phyloP scores from a whole-genome alignment of 352 stramenopile genomes.

The Pythium guiyangense region DNA sequence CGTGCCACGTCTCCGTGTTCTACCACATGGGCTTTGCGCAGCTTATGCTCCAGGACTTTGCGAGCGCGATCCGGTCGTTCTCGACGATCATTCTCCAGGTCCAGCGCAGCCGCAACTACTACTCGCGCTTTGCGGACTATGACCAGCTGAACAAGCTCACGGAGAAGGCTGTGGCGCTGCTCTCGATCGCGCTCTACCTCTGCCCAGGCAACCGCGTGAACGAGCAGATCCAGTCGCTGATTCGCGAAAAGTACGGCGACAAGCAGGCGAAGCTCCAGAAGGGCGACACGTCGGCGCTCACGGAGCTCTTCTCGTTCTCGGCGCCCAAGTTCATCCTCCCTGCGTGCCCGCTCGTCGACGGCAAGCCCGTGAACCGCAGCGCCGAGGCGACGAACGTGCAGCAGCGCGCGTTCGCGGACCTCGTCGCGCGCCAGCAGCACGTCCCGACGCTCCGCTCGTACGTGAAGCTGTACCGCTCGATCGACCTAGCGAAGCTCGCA shows the following conservation, averaged over 20 bases:
- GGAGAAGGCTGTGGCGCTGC: slow-evolving; percentile 93
- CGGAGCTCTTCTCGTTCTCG: slow-evolving; percentile 91
- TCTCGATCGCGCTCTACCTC: slow-evolving; percentile 89
- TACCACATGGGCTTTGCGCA: slow-evolving; percentile 98
- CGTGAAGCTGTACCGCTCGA: slow-evolving; percentile 96
- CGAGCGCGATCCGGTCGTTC: slow-evolving; percentile 88
- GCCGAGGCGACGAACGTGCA: slow-evolving; percentile 69
- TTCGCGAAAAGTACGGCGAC: slow-evolving; percentile 94
- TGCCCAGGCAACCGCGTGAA: slow-evolving; percentile 84
- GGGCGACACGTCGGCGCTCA: slow-evolving; percentile 72
- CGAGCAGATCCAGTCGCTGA: slow-evolving; percentile 80
- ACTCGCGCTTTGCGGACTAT: slow-evolving; percentile 89
- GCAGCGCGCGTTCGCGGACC: slow-evolving; percentile 85
- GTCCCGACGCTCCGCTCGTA: slow-evolving; percentile 92
- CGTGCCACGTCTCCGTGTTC: slow-evolving; percentile 92
- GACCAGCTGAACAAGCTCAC: slow-evolving; percentile 95
- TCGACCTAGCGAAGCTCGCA: slow-evolving; percentile 93
- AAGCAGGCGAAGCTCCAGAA: slow-evolving; percentile 87
- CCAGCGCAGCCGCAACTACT: slow-evolving; percentile 88
- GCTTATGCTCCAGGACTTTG: slow-evolving; percentile 97
- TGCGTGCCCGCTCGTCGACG: slow-evolving; percentile 50
- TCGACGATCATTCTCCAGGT: slow-evolving; percentile 88
- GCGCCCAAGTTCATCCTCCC: slow-evolving; percentile 95
- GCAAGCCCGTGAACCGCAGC: slow-evolving; percentile 51
- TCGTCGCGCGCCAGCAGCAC: slow-evolving; percentile 85